phyloP scores from a whole-genome alignment of 768 basidiomycete genomes.

The Tulasnella sp. region DNA sequence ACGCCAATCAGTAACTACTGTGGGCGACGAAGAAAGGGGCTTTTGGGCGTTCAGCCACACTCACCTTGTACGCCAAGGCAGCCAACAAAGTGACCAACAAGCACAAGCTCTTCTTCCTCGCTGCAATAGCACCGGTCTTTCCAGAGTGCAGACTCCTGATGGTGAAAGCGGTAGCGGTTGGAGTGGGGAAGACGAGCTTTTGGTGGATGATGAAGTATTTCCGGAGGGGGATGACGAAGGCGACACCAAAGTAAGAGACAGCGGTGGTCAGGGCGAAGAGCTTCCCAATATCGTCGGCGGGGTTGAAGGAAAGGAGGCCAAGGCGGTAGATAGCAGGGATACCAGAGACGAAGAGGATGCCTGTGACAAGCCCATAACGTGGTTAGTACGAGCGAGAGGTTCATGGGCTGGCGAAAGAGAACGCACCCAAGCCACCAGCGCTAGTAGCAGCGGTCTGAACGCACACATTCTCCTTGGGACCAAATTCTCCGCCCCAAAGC shows the following conservation, averaged over 20 bases:
- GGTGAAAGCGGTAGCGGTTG: slow-evolving; percentile 61
- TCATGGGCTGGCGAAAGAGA: neutral
- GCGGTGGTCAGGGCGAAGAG: slow-evolving; percentile 54
- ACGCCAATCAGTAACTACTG: neutral
- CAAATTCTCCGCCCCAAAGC: slow-evolving; percentile 53
- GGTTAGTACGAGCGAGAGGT: neutral
- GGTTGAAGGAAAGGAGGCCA: slow-evolving; percentile 44
- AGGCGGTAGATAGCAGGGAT: slow-evolving; percentile 59
- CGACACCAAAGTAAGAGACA: slow-evolving; percentile 54
- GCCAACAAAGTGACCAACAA: slow-evolving; percentile 47
- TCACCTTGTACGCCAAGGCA: slow-evolving; percentile 48
- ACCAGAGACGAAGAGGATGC: slow-evolving; percentile 56
- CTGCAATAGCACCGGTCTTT: slow-evolving; percentile 47
- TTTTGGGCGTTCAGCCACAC: neutral
- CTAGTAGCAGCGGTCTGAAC: slow-evolving; percentile 45
- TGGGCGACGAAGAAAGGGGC: neutral
- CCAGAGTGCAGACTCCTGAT: slow-evolving; percentile 58
- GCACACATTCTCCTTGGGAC: slow-evolving; percentile 64
- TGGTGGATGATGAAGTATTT: slow-evolving; percentile 60
- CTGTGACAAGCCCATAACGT: neutral
- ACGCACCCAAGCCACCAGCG: slow-evolving; percentile 47
- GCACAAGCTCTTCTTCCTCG: slow-evolving; percentile 53
- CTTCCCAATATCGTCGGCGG: slow-evolving; percentile 51
- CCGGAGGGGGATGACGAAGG: slow-evolving; percentile 59
- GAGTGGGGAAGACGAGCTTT: slow-evolving; percentile 62